Conservation (phyloP, 768 basidiomycete species). For the Dictyophora rubrovolvata region DNA sequence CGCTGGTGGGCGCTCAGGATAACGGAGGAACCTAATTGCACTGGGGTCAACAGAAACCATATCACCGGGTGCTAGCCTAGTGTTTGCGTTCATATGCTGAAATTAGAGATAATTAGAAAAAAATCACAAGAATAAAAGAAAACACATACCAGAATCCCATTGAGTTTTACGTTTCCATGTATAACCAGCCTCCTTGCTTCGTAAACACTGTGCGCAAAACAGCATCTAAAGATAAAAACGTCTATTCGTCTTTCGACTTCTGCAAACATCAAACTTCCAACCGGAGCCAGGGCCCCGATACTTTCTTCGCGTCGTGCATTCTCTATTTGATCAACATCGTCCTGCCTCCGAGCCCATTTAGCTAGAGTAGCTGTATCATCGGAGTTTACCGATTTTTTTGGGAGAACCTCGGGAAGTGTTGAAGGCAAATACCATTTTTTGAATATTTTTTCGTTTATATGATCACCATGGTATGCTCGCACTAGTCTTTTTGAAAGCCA, state of each 20-base stretch:
- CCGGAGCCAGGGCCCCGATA: slow-evolving; percentile 66
- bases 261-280: slow-evolving; percentile 89
- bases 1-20: slow-evolving; percentile 18
- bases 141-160: slow-evolving; percentile 72
- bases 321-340: slow-evolving; percentile 32
- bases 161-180: slow-evolving; percentile 78
- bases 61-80: slow-evolving; percentile 86
- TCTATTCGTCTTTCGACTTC: slow-evolving; percentile 95
- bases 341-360: slow-evolving; percentile 41
- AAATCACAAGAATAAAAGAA: slow-evolving; percentile 1
- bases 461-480: slow-evolving; percentile 93
- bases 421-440: slow-evolving; percentile 90
- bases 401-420: slow-evolving; percentile 78
- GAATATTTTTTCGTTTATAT: slow-evolving; percentile 85
- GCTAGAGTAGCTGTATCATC: slow-evolving; percentile 39
- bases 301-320: slow-evolving; percentile 40
- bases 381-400: slow-evolving; percentile 32
- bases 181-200: slow-evolving; percentile 80
- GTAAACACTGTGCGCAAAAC: slow-evolving; percentile 83
- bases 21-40: slow-evolving; percentile 62
- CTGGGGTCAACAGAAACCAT: slow-evolving; percentile 82
- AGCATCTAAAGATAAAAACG: slow-evolving; percentile 80
- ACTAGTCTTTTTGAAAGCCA: slow-evolving; percentile 81
- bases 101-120: neutral
- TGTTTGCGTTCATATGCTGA: slow-evolving; percentile 78